Conservation (phyloP, 176 grass and related monocot genomes). For the Lolium perenne region DNA sequence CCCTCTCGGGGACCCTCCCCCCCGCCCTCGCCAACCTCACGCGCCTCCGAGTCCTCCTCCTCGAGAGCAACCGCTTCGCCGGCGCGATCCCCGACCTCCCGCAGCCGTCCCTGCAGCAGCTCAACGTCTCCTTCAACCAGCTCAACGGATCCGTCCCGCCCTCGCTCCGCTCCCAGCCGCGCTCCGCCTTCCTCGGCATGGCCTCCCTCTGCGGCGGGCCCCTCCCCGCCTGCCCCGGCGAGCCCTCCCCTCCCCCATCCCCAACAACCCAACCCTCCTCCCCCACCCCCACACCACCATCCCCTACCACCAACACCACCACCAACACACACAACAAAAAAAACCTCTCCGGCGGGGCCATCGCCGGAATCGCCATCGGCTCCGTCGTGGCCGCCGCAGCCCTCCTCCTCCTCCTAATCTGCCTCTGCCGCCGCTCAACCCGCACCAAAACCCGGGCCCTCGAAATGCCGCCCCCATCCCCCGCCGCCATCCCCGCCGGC, state of each 20-base stretch:
- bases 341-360: constrained; percentile 63
- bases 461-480: constrained; percentile 29
- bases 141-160: constrained; percentile 66
- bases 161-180: constrained; percentile 45
- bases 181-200: constrained; percentile 53
- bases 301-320: too few relatives aligned
- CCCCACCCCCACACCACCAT: background rate
- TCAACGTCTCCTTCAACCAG: constrained; percentile 76
- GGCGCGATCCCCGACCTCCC: constrained; percentile 57
- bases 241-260: constrained; percentile 40
- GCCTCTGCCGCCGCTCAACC: constrained; percentile 51
- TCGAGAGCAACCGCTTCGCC: constrained; percentile 57
- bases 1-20: constrained; percentile 47
- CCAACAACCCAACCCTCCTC: constrained; percentile 32
- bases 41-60: constrained; percentile 47
- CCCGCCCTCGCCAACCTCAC: constrained; percentile 50
- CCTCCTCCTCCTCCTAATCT: constrained; percentile 57
- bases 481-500: background rate
- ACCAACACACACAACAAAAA: constrained; percentile 34
- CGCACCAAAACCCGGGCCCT: constrained; percentile 54
- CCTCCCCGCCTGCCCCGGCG: constrained; percentile 55
- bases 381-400: constrained; percentile 44
- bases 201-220: constrained; percentile 57
- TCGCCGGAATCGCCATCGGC: constrained; percentile 68
- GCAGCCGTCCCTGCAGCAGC: constrained; percentile 40